Percentiles rank a stretch among this genome's conserved stretches.
These are phyloP conservation scores for Phialocephala sp. DNA, from an alignment of 2,329 filamentous ascomycete genomes.

Conservation along the genomic window DNA sequence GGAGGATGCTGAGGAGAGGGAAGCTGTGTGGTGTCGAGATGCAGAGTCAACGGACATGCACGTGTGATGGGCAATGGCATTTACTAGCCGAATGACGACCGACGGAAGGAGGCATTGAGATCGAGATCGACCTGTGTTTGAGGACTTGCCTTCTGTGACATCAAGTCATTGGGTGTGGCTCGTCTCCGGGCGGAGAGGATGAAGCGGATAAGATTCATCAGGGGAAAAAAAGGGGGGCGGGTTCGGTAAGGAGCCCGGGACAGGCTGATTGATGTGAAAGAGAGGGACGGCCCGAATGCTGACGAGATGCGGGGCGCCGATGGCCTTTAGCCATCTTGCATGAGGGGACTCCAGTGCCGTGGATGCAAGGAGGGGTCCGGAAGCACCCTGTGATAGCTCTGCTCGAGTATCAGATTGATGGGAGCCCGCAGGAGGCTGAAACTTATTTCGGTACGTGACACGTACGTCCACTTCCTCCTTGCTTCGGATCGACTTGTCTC, in stretches of 20 bases:
- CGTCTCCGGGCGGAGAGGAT: neutral
- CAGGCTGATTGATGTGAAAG: neutral
- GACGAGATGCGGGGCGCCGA: conserved; percentile 2
- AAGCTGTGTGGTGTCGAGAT: neutral
- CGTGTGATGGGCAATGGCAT: conserved; percentile 3
- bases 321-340: conserved; percentile 4
- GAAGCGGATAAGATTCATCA: neutral
- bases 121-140: conserved; percentile 8
- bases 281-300: conserved; percentile 10
- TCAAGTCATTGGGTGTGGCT: neutral
- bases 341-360: conserved; percentile 9
- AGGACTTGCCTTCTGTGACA: conserved; percentile 3
- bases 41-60: conserved; percentile 8
- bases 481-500: neutral
- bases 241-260: neutral
- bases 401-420: conserved; percentile 8
- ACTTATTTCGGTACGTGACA: conserved; percentile 10
- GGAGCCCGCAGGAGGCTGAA: neutral
- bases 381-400: conserved; percentile 1
- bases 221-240: neutral
- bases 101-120: neutral
- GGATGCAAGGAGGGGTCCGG: conserved; percentile 1
- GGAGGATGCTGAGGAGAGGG: neutral
- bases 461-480: neutral
- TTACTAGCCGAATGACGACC: neutral